phyloP scores from a whole-genome alignment of 2,329 filamentous ascomycete species.

The Colletotrichum noveboracense region DNA sequence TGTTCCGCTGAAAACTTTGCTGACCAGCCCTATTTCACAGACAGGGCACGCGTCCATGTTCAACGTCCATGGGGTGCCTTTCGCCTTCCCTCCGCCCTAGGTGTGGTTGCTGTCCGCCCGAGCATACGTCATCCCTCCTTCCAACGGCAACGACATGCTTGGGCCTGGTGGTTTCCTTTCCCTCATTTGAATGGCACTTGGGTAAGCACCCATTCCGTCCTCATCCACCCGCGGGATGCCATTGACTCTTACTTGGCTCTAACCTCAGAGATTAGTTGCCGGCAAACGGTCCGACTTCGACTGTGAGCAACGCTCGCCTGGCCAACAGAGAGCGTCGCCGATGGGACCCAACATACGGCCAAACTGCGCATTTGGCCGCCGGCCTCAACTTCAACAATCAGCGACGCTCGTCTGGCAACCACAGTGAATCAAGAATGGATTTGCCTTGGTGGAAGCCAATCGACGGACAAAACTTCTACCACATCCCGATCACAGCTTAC shows the following conservation, averaged over 20 bases:
- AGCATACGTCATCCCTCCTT: not conserved
- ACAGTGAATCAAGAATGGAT: too few species aligned
- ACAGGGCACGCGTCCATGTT: not conserved
- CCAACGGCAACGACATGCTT: not conserved
- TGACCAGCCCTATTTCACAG: not conserved
- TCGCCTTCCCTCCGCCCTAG: not conserved
- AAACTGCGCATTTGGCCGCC: not conserved
- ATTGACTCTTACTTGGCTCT: not conserved
- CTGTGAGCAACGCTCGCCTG: not conserved
- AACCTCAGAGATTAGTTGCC: not conserved
- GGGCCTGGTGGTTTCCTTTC: not conserved
- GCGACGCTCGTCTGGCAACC: too few species aligned
- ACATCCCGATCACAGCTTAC: not conserved
- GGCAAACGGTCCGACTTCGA: not conserved
- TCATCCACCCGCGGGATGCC: not conserved
- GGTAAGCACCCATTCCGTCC: not conserved
- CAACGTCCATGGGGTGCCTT: not conserved
- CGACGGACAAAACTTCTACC: not conserved
- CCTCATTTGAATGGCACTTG: not conserved
- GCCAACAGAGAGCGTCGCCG: not conserved
- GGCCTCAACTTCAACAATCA: too few species aligned
- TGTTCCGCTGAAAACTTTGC: not conserved
- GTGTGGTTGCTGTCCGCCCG: not conserved
- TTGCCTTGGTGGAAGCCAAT: too few species aligned
- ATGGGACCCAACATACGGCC: not conserved